phyloP scores from a whole-genome alignment of 768 basidiomycete species.

The Grammothele lineata region DNA sequence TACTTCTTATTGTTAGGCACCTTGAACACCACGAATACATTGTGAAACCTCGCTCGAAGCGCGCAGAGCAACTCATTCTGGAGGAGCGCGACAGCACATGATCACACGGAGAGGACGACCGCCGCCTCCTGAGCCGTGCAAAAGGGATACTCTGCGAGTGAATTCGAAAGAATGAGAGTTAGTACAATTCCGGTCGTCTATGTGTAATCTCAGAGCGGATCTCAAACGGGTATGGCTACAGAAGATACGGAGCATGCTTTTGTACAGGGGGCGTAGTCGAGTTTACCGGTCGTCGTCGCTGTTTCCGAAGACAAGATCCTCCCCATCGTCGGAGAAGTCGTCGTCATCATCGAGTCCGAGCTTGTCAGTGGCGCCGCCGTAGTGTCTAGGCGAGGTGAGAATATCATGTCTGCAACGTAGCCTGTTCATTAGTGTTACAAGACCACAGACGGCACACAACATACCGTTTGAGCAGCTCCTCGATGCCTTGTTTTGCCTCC shows the following conservation, averaged over 20 bases:
- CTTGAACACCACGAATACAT: background rate
- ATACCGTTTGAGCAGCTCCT: conserved; percentile 64
- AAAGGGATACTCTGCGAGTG: too few species aligned
- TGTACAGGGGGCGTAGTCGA: too few species aligned
- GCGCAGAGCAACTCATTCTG: background rate
- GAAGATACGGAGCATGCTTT: too few species aligned
- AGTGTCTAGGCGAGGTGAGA: conserved; percentile 31
- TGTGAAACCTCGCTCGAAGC: background rate
- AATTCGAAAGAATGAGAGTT: too few species aligned
- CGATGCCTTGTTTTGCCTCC: conserved; percentile 68
- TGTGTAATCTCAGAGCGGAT: too few species aligned
- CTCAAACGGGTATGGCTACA: too few species aligned
- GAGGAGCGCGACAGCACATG: too few species aligned
- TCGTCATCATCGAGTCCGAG: conserved; percentile 43
- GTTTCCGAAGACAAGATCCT: conserved; percentile 25
- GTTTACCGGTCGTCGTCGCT: conserved; percentile 29
- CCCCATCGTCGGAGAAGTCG: conserved; percentile 37
- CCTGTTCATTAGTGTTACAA: too few species aligned
- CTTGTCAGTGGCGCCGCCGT: conserved; percentile 27
- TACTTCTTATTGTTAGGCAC: background rate
- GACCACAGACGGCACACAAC: too few species aligned
- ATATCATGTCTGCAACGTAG: conserved; percentile 41
- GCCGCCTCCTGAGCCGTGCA: too few species aligned
- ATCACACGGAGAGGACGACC: too few species aligned
- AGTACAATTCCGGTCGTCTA: too few species aligned